These are phyloP conservation scores for Ascochyta lentis DNA, from an alignment of 2,329 filamentous ascomycete species.

Conservation along the genomic window DNA sequence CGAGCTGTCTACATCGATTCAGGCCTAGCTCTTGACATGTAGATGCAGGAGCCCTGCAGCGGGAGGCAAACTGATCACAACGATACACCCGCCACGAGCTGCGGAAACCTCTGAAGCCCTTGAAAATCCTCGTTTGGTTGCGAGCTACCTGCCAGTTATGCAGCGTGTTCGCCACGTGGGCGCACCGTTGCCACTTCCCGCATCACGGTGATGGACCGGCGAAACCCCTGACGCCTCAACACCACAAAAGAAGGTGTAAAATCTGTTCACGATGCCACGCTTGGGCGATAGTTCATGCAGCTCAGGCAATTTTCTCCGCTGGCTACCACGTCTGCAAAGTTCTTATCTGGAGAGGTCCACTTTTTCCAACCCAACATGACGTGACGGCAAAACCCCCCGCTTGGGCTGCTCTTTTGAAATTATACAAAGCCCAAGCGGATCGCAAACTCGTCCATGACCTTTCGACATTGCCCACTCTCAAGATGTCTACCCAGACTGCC, in stretches of 20 bases:
- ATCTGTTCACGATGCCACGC: slow-evolving; percentile 1
- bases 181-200: slow-evolving; percentile 3
- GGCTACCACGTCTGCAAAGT: slow-evolving; percentile 5
- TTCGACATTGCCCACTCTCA: not conserved
- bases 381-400: slow-evolving; percentile 5
- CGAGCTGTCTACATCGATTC: not conserved
- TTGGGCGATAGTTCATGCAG: not conserved
- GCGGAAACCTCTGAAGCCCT: not conserved
- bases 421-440: not conserved
- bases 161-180: slow-evolving; percentile 3
- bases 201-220: slow-evolving; percentile 6
- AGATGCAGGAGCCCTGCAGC: not conserved
- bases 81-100: not conserved
- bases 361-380: slow-evolving; percentile 7
- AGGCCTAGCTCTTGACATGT: not conserved
- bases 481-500: slow-evolving; percentile 10
- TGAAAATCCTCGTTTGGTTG: not conserved
- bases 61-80: not conserved
- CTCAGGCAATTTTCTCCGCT: slow-evolving; percentile 11
- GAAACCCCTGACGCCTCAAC: slow-evolving; percentile 12
- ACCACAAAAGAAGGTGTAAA: not conserved
- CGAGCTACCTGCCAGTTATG: not conserved
- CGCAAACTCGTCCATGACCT: not conserved
- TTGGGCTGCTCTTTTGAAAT: not conserved
- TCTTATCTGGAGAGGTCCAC: slow-evolving; percentile 13